Evolutionary conservation across 148 eudicot species (phyloP).

Genomic region (Vaccinium vitisidaea): DNA sequence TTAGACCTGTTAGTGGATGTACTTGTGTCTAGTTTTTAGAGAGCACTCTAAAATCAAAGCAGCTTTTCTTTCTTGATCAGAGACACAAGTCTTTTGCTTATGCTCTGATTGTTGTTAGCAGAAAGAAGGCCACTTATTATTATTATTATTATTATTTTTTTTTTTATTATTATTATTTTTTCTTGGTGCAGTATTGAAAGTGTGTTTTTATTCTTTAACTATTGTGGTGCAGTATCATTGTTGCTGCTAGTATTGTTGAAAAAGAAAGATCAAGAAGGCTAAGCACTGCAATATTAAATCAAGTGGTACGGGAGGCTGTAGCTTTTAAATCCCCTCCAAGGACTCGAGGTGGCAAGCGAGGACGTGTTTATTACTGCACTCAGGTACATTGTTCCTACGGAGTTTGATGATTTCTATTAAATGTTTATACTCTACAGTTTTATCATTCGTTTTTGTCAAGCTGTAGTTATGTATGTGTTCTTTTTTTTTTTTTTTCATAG

Average conservation of each 20-base stretch:
- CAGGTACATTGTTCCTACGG: constrained; percentile 54
- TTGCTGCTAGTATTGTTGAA: constrained; percentile 80
- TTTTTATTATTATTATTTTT: neutral
- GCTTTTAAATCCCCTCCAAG: constrained; percentile 97
- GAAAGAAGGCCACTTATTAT: neutral
- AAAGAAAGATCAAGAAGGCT: constrained; percentile 92
- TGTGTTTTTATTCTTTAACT: neutral
- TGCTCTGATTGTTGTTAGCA: neutral
- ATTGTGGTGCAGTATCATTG: constrained; percentile 55
- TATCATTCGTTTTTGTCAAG: neutral
- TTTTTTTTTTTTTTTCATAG: neutral
- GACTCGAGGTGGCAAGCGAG: constrained; percentile 93
- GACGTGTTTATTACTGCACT: constrained; percentile 91
- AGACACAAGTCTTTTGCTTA: neutral
- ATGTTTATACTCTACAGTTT: neutral
- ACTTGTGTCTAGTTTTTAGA: neutral
- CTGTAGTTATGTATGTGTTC: neutral
- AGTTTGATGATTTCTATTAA: neutral
- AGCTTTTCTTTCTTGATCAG: neutral
- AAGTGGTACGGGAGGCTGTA: constrained; percentile 81
- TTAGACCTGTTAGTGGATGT: neutral
- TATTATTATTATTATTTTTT: too few relatives aligned
- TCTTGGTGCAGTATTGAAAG: neutral
- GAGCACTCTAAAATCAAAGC: neutral
- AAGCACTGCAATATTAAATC: constrained; percentile 78